Evolutionary conservation across 2,329 filamentous ascomycete genomes (phyloP).

Genomic region (Ceratocystis cubensis): DNA sequence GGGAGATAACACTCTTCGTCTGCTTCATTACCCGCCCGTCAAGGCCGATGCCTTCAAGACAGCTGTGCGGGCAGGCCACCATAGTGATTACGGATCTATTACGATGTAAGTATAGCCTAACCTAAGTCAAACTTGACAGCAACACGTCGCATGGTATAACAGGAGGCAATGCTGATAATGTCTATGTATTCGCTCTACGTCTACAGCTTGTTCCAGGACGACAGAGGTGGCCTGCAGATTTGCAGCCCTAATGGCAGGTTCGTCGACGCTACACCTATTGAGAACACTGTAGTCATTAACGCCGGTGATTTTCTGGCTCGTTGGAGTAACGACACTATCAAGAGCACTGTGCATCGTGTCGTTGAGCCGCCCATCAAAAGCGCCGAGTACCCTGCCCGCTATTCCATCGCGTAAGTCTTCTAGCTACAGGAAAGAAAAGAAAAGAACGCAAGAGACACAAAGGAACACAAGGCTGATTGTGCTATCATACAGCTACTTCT

Average conservation of each 20-base stretch:
- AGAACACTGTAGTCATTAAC: slow-evolving; percentile 74
- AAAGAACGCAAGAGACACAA: background rate
- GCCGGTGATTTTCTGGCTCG: slow-evolving; percentile 74
- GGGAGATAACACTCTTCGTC: slow-evolving; percentile 57
- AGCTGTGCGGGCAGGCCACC: slow-evolving; percentile 65
- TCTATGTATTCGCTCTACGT: background rate
- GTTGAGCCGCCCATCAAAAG: slow-evolving; percentile 62
- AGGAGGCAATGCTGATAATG: background rate
- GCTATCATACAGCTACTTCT: slow-evolving; percentile 52
- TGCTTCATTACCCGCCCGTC: slow-evolving; percentile 67
- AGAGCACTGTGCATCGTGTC: slow-evolving; percentile 79
- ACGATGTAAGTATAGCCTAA: slow-evolving; percentile 31
- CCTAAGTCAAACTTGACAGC: background rate
- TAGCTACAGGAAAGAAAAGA: background rate
- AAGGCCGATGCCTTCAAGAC: slow-evolving; percentile 52
- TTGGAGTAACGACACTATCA: slow-evolving; percentile 87
- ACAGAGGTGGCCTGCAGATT: slow-evolving; percentile 43
- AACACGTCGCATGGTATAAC: background rate
- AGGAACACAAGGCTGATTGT: background rate
- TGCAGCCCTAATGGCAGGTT: slow-evolving; percentile 63
- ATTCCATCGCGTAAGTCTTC: slow-evolving; percentile 62
- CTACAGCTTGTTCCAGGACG: slow-evolving; percentile 43
- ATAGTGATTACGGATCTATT: slow-evolving; percentile 54
- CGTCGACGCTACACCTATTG: slow-evolving; percentile 71
- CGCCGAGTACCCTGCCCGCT: slow-evolving; percentile 58